These are phyloP conservation scores for Blastobotrys niveus DNA, from an alignment of 1,139 yeast genomes.

Conservation along the genomic window DNA sequence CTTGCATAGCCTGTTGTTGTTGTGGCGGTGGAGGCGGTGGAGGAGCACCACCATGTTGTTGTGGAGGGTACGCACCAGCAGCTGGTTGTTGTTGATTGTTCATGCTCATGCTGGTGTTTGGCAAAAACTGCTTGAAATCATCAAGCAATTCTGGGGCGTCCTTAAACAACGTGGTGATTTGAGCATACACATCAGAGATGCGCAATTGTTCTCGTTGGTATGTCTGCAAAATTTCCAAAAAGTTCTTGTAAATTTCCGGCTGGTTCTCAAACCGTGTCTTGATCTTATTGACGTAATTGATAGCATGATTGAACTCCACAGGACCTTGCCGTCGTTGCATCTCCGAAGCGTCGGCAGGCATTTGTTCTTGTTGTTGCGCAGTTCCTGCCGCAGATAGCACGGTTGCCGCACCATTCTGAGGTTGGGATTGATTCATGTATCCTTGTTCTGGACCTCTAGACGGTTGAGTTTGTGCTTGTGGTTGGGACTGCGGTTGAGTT, in stretches of 20 bases:
- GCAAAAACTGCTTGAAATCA: conserved; percentile 91
- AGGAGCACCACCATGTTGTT: conserved; percentile 18
- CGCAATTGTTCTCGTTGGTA: conserved; percentile 96
- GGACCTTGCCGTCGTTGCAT: conserved; percentile 47
- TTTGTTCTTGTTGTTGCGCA: conserved; percentile 16
- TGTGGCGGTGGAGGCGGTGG: conserved; percentile 8
- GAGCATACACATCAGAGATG: conserved; percentile 88
- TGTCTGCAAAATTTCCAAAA: conserved; percentile 89
- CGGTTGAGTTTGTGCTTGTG: conserved; percentile 10
- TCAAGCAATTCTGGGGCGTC: conserved; percentile 92
- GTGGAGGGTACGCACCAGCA: conserved; percentile 27
- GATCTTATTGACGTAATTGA: conserved; percentile 89
- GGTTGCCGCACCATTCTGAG: conserved; percentile 36
- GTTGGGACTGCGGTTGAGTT: conserved; percentile 6
- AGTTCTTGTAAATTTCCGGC: conserved; percentile 93
- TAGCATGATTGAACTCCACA: conserved; percentile 95
- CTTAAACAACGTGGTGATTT: conserved; percentile 80
- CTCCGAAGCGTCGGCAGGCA: neutral
- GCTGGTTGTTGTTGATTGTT: conserved; percentile 29
- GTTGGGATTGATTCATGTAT: neutral
- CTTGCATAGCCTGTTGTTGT: neutral
- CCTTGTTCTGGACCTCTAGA: conserved; percentile 8
- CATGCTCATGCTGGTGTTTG: conserved; percentile 57
- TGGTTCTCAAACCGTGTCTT: conserved; percentile 90
- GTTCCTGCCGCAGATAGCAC: conserved; percentile 34